These are phyloP conservation scores for Neonectria ditissima DNA, from an alignment of 2,329 filamentous ascomycete species.

Conservation along the genomic window DNA sequence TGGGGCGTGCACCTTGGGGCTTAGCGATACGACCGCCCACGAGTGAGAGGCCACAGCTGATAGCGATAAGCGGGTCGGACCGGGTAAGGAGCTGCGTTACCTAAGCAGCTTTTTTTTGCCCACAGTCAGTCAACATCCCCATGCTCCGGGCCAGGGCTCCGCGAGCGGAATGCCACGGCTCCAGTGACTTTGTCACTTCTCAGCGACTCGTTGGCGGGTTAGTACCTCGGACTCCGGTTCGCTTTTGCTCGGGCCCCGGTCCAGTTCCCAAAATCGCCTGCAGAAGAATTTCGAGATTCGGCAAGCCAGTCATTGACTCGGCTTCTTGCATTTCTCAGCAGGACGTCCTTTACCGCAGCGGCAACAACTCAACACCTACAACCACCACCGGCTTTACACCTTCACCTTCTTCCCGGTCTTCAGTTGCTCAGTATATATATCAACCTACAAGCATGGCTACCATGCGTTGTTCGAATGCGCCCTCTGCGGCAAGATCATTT, in stretches of 20 bases:
- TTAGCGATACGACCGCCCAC: conserved; percentile 48
- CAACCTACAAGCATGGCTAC: conserved; percentile 45
- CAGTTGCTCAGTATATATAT: conserved; percentile 2
- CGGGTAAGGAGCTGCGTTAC: conserved; percentile 16
- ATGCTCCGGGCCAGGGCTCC: neutral
- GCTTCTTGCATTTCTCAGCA: conserved; percentile 47
- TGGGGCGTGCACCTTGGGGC: conserved; percentile 54
- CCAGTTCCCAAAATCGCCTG: conserved; percentile 10
- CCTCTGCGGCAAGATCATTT: conserved; percentile 55
- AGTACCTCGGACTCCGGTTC: conserved; percentile 27
- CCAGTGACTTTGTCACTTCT: conserved; percentile 29
- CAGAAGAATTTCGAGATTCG: conserved; percentile 40
- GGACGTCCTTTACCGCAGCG: conserved; percentile 32
- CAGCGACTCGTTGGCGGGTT: conserved; percentile 2
- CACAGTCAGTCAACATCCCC: conserved; percentile 17
- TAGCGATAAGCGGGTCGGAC: conserved; percentile 34
- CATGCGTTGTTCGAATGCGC: conserved; percentile 54
- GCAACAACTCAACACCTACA: conserved; percentile 27
- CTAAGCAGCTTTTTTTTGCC: conserved; percentile 25
- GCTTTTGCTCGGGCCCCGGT: conserved; percentile 34
- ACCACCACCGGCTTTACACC: conserved; percentile 22
- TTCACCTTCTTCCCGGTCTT: neutral
- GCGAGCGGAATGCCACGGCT: conserved; percentile 22
- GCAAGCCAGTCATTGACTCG: conserved; percentile 33
- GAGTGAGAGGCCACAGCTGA: conserved; percentile 35